Base-by-base conservation (phyloP, 306 rosid species). In the Lablab purpureus region DNA sequence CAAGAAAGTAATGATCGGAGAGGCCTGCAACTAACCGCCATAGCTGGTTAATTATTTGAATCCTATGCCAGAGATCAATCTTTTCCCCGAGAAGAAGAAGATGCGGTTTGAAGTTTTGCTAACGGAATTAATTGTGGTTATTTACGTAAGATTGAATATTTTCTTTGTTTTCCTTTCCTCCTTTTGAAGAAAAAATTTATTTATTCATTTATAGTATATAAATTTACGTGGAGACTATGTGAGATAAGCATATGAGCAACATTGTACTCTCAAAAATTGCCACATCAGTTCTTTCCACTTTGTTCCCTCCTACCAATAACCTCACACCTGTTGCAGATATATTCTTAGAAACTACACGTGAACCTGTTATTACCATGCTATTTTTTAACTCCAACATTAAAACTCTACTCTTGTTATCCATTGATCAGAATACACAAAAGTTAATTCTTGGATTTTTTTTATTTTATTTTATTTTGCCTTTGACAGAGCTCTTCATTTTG, bases 11-110 rank as follows among this genome's bases (percentile, higher is more conserved):
- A 71, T 9, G 9, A 70, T 32, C 0, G 10, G 46, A 45, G 18
- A 12, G 54, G 3, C 13, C 2, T 21, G 32, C 15, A 81, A 67
- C 84, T 54, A 6, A 81, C 84, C 81, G 34, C 15, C 71, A 74
- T 71, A 10, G 14, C 63, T 55, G 13, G 47, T 7, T 30, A 11
- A 13, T 14, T 60, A n/a, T 74, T 7, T 18, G 30, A 46, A 32
- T 27, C 65, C 32, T 63, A 17, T 7, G 41, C 51, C 15, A 51
- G 58, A 63, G 19, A 49, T 50, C 15, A 22, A 60, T 40, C 30
- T 54, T 63, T 18, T 7, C 19, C 51, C 68, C n/a, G 50, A 81
- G 79, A 45, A 73, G 79, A 43, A 73, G 23, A 59, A 56, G 34
- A 70, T 5, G 34, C 2, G 18, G 30, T 32, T 50, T 25, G 49